Evolutionary conservation across 2,329 filamentous ascomycete genomes (phyloP), one percentile per base, ranked within the genome.

Genomic region (Samsoniella hepiali): DNA sequence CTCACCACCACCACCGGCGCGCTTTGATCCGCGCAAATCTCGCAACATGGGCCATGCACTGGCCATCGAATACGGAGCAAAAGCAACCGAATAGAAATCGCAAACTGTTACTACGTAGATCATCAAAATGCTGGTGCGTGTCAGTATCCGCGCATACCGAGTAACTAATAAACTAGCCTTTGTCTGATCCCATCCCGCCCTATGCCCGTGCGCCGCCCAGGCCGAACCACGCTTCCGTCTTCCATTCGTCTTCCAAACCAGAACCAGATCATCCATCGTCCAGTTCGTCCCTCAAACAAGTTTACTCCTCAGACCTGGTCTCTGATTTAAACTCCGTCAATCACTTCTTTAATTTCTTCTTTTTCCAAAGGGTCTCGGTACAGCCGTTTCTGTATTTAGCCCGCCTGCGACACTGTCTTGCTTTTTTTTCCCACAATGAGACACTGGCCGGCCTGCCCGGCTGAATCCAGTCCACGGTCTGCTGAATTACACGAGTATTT

Each of bases 401-500:
- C 11, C 17, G 22, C 15, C 15, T 49, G 11, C 40, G 56, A 38
- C 32, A 36, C 13, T 58, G 56, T 58, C 56, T 58, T 31, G 13
- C 32, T 22, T n/a, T 36, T 17, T 34, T 34, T 31, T 4, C 7
- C 44, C 44, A 1, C 11, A 36, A 17, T 58, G 56, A 58, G 56
- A 58, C 56, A 49, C n/a, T 29, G 45, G 2, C 29, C 42, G 44
- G 56, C 56, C 27, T 58, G 32, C 22, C 42, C 44, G 56, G 56
- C 56, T 38, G 56, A 49, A 11, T 22, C 10, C 31, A 38, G 42
- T 9, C 31, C 17, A 15, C 15, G 13, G 38, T 38, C 15, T 38
- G 34, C 31, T 36, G 32, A 50, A 31, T 29, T 29, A 29, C 27
- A 13, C 5, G 3, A 6, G 22, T 15, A 2, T 15, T 29, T 49